phyloP scores from a whole-genome alignment of 192 early-diverging fungal genomes.

The Physocladia obscura region DNA sequence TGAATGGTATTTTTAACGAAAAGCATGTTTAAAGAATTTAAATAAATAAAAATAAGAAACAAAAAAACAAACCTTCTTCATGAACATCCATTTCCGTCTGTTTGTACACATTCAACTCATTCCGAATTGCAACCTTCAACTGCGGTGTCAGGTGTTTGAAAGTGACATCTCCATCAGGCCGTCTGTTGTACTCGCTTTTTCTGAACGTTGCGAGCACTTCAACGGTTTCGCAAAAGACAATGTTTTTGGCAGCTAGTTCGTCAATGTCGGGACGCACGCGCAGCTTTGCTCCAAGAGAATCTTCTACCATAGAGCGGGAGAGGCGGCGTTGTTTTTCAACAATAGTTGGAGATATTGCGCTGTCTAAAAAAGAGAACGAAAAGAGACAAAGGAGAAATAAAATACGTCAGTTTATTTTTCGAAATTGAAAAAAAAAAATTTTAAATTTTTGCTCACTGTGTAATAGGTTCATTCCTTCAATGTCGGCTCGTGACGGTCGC shows the following conservation, averaged over 20 bases:
- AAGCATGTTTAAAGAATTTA: background rate
- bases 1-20: background rate
- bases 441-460: constrained; percentile 23
- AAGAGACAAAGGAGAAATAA: too few species aligned
- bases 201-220: constrained; percentile 59
- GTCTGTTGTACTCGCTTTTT: constrained; percentile 79
- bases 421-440: background rate
- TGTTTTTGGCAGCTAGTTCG: constrained; percentile 37
- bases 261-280: constrained; percentile 46
- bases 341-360: constrained; percentile 39
- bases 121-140: constrained; percentile 82
- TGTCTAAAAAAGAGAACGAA: too few species aligned
- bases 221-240: constrained; percentile 54
- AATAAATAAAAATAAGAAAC: background rate
- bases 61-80: constrained; percentile 46
- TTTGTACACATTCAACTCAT: constrained; percentile 95
- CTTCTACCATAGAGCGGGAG: constrained; percentile 40
- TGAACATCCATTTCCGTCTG: constrained; percentile 88
- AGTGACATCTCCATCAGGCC: constrained; percentile 76
- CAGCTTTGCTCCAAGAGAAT: constrained; percentile 46
- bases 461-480: constrained; percentile 56
- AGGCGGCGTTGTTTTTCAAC: constrained; percentile 43
- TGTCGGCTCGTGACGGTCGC: constrained; percentile 47
- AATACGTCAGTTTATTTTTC: background rate
- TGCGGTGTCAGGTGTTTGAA: constrained; percentile 79